Base-by-base conservation (phyloP, 2,329 filamentous ascomycete genomes). In the Alternaria hordeiaustralica region DNA sequence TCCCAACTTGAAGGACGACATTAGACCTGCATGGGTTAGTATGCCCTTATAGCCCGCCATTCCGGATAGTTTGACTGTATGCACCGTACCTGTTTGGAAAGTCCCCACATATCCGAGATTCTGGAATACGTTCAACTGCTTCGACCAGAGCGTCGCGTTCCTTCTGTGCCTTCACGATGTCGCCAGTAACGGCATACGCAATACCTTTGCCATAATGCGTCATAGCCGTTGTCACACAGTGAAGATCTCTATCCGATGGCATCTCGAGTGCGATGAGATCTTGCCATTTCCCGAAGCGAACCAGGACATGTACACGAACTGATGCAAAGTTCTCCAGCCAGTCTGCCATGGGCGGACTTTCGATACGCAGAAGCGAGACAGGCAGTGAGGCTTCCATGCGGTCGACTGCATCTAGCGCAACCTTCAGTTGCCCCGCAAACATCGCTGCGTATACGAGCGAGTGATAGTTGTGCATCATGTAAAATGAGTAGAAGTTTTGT, bases 361-460 rank as follows among this genome's bases (percentile, higher is more conserved):
- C 74, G 5, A 92, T 82, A 0, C 87, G 86, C 0, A 94, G 82
- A 4, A 94, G 78, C 0, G 86, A 85, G 57, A 90, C 87, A 0
- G 91, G 86, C 5, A 94, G 80, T 0, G 87, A 87, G 0, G 79
- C 79, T 71, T 93, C 90, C 51, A 94, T 84, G 47, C 83, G 81
- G 0, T 74, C 69, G 0, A 87, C 86, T 0, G 90, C 89, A 1
- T 90, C 85, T 2, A 94, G 75, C 0, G 90, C 89, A 11, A 89
- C 82, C 23, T 80, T 75, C 2, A 84, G 90, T 73, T 90, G 87
- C 0, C 89, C 92, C 0, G 90, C 87, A 68, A 94, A 91, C 91
- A 94, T 92, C 61, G 91, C 91, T 1, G 89, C 89, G 74, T 94
- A 94, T 54, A 94, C 86, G 3, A 88, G 85, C 67, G 92, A 93